Evolutionary conservation across 805 yeast genomes (phyloP), one percentile per base, ranked within the genome.

Genomic region (Jamesozyma piceae): DNA sequence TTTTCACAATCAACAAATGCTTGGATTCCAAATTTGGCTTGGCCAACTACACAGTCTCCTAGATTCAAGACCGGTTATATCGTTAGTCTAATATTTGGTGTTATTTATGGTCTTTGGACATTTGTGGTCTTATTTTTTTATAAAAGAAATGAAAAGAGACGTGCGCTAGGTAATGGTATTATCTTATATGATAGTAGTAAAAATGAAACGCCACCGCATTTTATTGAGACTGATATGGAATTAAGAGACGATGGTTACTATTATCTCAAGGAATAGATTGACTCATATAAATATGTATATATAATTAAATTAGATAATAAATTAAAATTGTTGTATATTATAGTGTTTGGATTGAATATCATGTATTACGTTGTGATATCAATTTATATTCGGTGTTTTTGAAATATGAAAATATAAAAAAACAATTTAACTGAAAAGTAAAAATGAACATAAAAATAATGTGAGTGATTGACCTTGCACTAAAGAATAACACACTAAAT

Each of bases 1-100:
- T 67, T 72, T 35, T 78, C 81, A 68, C 80, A 76, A 53, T 69
- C 77, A 5, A 69, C 79, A 1, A 68, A 77, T 26, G 79, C 80
- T 1, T 78, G 80, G 78, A 73, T 71, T 48, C 69, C 80, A 2
- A 67, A 72, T 13, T 51, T 70, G 26, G 68, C 69, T n/a, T 70
- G 71, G 71, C 74, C 71, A 46, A 78, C 83, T 1, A 71, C 66
- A 4, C 80, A 77, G 42, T 69, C 78, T 5, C 84, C 84, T 24
- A 61, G 74, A 32, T 78, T 65, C 54, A 62, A 62, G 37, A 75
- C 71, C 39, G 83, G 82, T 46, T 78, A 67, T 55, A 58, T 72
- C 2, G 71, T 72, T 18, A 71, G 77, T 20, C 71, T 75, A n/a
- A 48, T 67, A 13, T 66, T 71, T 49, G 77, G 72, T 4, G 56